Conservation (phyloP, 495 filamentous ascomycete genomes). For the Penicillium paxilli region DNA sequence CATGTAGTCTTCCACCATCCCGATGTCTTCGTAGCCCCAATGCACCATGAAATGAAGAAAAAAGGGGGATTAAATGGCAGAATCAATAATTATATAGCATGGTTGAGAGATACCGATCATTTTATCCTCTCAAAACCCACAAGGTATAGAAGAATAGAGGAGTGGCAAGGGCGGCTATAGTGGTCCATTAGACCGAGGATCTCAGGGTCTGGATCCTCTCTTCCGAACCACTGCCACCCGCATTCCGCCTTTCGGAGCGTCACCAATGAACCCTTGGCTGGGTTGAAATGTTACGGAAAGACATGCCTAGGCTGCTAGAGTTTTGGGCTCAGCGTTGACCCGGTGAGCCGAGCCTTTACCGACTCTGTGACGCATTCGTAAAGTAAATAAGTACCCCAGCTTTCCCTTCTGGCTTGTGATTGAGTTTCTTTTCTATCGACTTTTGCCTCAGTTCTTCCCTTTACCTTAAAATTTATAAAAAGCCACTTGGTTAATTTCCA, state of each 20-base stretch:
- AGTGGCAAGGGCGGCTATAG: constrained; percentile 6
- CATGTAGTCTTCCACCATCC: constrained; percentile 19
- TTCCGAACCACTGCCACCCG: constrained; percentile 40
- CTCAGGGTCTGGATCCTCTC: constrained; percentile 40
- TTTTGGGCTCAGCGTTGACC: constrained; percentile 26
- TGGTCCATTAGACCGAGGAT: constrained; percentile 47
- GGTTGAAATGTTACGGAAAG: constrained; percentile 1
- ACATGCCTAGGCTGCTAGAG: constrained; percentile 22
- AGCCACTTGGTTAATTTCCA: too few relatives aligned
- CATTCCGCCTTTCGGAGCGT: constrained; percentile 29
- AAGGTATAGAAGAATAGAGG: neutral
- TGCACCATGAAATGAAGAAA: neutral
- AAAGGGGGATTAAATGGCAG: neutral
- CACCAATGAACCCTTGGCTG: constrained; percentile 30
- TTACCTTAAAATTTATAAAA: too few relatives aligned
- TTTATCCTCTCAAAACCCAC: neutral
- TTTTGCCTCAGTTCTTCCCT: constrained; percentile 9
- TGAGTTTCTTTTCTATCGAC: constrained; percentile 19
- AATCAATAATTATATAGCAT: neutral
- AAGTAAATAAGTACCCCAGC: constrained; percentile 34
- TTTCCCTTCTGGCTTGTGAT: constrained; percentile 39
- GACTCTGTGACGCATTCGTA: constrained; percentile 41
- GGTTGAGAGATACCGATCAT: constrained; percentile 16
- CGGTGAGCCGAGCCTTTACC: constrained; percentile 51
- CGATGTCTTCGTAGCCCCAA: constrained; percentile 7